A percentile compares a stretch with the other conserved stretches of the same genome.
Evolutionary conservation across 352 stramenopile genomes (phyloP).

Genomic region (Phytophthora hibernalis): DNA sequence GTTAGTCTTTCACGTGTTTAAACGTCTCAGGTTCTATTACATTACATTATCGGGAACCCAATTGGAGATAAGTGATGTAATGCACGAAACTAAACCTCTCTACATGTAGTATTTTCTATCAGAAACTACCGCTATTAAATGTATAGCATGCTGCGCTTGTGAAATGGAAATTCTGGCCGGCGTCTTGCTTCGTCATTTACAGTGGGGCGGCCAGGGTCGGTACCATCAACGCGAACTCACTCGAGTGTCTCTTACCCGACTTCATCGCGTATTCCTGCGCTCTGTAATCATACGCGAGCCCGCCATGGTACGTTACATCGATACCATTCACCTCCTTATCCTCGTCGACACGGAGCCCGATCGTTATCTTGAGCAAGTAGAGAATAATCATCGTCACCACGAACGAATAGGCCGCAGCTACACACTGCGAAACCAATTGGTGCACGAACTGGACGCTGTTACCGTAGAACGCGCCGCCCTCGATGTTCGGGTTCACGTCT

Average conservation of each 20-base stretch:
- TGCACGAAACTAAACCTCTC: no score
- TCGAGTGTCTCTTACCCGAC: constrained; percentile 12
- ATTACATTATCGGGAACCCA: no score
- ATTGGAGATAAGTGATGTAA: no score
- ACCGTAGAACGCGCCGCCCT: constrained; percentile 63
- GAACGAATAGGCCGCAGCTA: constrained; percentile 71
- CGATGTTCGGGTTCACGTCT: constrained; percentile 63
- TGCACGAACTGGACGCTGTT: constrained; percentile 54
- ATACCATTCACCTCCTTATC: constrained; percentile 84
- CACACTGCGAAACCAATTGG: constrained; percentile 62
- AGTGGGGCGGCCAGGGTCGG: constrained; percentile 11
- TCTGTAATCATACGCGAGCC: constrained; percentile 67
- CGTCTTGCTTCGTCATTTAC: not conserved
- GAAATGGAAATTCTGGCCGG: no score
- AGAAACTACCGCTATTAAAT: no score
- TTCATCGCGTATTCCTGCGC: constrained; percentile 24
- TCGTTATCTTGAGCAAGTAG: constrained; percentile 70
- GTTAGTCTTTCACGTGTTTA: no score
- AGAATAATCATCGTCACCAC: constrained; percentile 78
- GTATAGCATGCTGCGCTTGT: no score
- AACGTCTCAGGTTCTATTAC: no score
- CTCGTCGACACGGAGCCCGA: constrained; percentile 75
- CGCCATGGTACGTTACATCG: constrained; percentile 81
- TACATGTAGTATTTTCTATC: no score
- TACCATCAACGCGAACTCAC: constrained; percentile 29